Evolutionary conservation across 2,329 filamentous ascomycete genomes (phyloP).

Genomic region (Arthrobotrys entomopaga): DNA sequence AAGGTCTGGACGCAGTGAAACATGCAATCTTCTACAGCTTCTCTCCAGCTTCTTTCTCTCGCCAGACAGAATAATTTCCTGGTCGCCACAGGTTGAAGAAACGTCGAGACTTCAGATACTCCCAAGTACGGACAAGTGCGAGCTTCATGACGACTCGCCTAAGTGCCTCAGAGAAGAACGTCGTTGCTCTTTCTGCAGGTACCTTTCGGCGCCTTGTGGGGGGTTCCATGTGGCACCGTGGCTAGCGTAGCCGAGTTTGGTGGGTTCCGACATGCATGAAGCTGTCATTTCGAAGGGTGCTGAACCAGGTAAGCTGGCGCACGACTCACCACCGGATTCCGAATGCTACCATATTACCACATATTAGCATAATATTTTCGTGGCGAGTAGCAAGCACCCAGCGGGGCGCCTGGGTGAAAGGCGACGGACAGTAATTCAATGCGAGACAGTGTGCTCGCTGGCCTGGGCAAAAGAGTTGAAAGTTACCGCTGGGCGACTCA

Average conservation of each 20-base stretch:
- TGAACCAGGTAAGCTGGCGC: conserved; percentile 48
- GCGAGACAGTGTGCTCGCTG: conserved; percentile 41
- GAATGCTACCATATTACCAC: not conserved
- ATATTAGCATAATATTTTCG: no score
- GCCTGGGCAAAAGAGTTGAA: conserved; percentile 22
- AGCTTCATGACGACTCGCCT: conserved; percentile 17
- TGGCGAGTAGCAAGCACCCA: not conserved
- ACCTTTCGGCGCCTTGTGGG: conserved; percentile 33
- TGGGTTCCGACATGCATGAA: conserved; percentile 32
- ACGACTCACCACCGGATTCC: conserved; percentile 33
- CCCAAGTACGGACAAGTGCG: conserved; percentile 14
- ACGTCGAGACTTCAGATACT: conserved; percentile 27
- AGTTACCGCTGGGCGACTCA: conserved; percentile 41
- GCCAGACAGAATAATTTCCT: conserved; percentile 41
- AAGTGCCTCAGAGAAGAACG: conserved; percentile 30
- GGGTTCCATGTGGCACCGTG: conserved; percentile 48
- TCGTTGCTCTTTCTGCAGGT: conserved; percentile 50
- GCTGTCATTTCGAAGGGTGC: conserved; percentile 17
- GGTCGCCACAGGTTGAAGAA: conserved; percentile 24
- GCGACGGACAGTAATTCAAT: conserved; percentile 53
- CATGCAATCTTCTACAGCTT: conserved; percentile 10
- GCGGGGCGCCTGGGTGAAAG: conserved; percentile 14
- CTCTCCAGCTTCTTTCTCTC: conserved; percentile 22
- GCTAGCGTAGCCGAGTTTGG: conserved; percentile 35
- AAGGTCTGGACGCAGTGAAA: conserved; percentile 44